Evolutionary conservation across 139 green algal species (phyloP).

Genomic region (Limnomonas spitsbergensis): DNA sequence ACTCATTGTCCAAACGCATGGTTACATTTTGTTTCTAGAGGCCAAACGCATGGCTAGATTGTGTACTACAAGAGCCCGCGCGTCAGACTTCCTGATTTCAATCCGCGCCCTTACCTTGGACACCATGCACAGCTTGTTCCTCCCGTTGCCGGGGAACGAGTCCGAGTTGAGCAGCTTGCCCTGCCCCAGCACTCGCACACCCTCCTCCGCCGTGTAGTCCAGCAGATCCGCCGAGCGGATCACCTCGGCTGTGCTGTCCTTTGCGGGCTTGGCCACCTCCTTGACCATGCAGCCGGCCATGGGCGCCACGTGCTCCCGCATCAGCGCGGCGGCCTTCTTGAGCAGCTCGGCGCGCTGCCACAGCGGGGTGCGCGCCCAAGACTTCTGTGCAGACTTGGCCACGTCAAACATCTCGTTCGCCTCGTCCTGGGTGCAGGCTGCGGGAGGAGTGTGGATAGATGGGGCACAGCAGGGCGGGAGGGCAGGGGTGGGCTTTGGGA

Average conservation of each 20-base stretch:
- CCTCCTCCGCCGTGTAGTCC: constrained; percentile 93
- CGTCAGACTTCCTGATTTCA: too few species aligned
- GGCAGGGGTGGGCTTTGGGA: neutral
- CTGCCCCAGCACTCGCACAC: constrained; percentile 76
- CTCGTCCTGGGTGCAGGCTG: constrained; percentile 88
- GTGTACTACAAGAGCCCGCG: too few species aligned
- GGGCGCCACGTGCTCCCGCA: constrained; percentile 77
- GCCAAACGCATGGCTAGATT: too few species aligned
- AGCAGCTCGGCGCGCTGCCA: constrained; percentile 85
- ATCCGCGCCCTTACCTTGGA: constrained; percentile 52
- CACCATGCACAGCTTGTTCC: constrained; percentile 90
- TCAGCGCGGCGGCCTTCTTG: constrained; percentile 64
- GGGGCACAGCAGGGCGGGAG: too few species aligned
- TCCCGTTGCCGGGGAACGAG: constrained; percentile 84
- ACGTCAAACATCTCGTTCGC: constrained; percentile 77
- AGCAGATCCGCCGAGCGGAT: constrained; percentile 86
- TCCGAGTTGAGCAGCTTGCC: constrained; percentile 82
- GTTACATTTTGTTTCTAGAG: too few species aligned
- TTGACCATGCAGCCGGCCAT: constrained; percentile 87
- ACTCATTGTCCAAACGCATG: too few species aligned
- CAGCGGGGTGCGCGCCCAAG: constrained; percentile 83
- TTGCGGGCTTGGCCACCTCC: constrained; percentile 89
- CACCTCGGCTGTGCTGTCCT: constrained; percentile 76
- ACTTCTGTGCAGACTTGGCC: constrained; percentile 78
- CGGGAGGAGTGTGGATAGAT: neutral